These are phyloP conservation scores for Albifimbria verrucaria DNA, from an alignment of 2,329 filamentous ascomycete genomes.

Conservation along the genomic window DNA sequence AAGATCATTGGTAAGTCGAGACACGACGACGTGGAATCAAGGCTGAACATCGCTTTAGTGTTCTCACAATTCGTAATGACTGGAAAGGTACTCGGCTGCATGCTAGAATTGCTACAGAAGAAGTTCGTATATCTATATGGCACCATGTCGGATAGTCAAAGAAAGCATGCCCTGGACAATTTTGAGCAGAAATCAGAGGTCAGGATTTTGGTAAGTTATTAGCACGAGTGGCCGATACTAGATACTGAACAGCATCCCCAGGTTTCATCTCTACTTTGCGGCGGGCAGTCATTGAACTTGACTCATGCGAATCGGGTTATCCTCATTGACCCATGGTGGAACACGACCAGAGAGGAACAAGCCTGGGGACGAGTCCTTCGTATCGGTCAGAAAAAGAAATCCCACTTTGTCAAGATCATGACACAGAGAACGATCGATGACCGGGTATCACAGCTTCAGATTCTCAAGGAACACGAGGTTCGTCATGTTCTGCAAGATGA, in stretches of 20 bases:
- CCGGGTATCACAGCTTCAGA: constrained; percentile 52
- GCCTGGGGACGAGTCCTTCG: constrained; percentile 59
- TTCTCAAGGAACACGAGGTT: constrained; percentile 48
- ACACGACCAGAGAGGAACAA: constrained; percentile 58
- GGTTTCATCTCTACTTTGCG: constrained; percentile 31
- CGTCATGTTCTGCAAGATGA: constrained; percentile 28
- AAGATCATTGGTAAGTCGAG: constrained; percentile 34
- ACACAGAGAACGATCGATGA: constrained; percentile 56
- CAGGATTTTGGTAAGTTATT: constrained; percentile 32
- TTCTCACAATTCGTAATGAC: constrained; percentile 32
- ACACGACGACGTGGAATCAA: accelerated
- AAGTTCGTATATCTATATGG: constrained; percentile 36
- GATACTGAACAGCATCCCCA: constrained; percentile 10
- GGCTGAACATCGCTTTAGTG: constrained; percentile 18
- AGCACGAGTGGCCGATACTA: too few relatives aligned
- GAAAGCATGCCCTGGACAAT: constrained; percentile 7
- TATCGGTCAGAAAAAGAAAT: constrained; percentile 60
- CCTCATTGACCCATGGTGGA: constrained; percentile 59
- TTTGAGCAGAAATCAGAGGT: constrained; percentile 15
- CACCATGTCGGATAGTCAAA: constrained; percentile 10
- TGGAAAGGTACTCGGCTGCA: constrained; percentile 29
- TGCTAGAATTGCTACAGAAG: constrained; percentile 25
- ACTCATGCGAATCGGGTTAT: constrained; percentile 49
- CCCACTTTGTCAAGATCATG: constrained; percentile 56
- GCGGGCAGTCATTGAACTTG: constrained; percentile 38